Base-by-base conservation (phyloP, 257 asterid species). In the Vinca minor region DNA sequence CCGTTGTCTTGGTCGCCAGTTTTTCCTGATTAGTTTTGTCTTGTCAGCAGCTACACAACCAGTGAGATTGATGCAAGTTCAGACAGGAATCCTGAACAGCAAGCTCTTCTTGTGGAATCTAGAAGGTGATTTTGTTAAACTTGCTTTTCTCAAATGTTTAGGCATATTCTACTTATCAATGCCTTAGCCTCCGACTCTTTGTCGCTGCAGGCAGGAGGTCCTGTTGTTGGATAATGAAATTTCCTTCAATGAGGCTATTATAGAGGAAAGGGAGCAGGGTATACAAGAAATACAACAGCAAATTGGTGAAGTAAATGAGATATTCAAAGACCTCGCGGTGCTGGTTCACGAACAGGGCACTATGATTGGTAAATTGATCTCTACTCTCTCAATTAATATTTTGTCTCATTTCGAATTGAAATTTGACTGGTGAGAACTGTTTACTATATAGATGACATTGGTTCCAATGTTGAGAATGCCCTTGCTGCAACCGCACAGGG, bases 201-300 rank as follows among this genome's bases (percentile, higher is more conserved):
- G 49, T 69, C 59, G 63, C 52, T 74, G 74, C 89, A 89, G 96
- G 73, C 98, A 92, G 76, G 93, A 89, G 68, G 79, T 89, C 68
- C 38, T 89, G 73, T 76, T 85, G 64, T 75, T 89, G 78, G 96
- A 92, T 83, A 92, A 87, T 73, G 96, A 92, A 71, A 89, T 92
- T 71, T 63, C 93, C 65, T 92, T 86, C 78, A 89, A 92, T 50
- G 95, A 92, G 71, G 96, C 96, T 65, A 85, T 87, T 66, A 87
- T 92, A 59, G 96, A 92, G 81, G 98, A 92, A 82, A 80, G 96
- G 70, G 96, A 89, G 18, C 98, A 81, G 54, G 98, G 98, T 18
- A 86, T 92, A 76, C 83, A 92, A 59, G 98, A 92, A 78, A 89
- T 92, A 53, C 95, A 89, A 53, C 93, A 92, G 56, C 96, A 89